Percentiles rank a stretch among this genome's conserved stretches.
These are phyloP conservation scores for Paraleonurus japonicus DNA, from an alignment of 257 asterid species.

Conservation along the genomic window DNA sequence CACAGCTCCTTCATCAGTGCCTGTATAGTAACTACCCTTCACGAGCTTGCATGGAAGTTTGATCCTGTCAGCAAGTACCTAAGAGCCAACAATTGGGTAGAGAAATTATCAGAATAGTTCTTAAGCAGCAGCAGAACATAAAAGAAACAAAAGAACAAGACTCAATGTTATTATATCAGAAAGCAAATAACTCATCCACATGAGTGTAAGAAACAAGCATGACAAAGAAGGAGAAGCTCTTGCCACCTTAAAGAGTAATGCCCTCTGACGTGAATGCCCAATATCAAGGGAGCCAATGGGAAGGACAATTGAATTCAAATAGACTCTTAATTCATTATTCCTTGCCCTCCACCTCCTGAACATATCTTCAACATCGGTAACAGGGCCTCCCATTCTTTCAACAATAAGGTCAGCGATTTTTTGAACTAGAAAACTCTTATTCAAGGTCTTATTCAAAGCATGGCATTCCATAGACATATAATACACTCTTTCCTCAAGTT, in stretches of 20 bases:
- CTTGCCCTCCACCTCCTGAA: conserved; percentile 74
- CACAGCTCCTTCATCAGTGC: conserved; percentile 99
- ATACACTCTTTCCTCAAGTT: conserved; percentile 81
- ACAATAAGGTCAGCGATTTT: conserved; percentile 82
- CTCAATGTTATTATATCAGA: background rate
- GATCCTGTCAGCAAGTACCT: conserved; percentile 97
- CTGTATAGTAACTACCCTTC: conserved; percentile 95
- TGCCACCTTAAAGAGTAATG: conserved; percentile 92
- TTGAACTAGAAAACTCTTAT: conserved; percentile 59
- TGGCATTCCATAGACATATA: conserved; percentile 55
- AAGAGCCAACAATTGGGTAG: conserved; percentile 34
- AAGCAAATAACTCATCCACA: conserved; percentile 8
- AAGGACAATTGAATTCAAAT: conserved; percentile 53
- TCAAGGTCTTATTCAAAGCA: conserved; percentile 48
- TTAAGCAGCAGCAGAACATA: background rate
- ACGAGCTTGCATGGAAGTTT: conserved; percentile 94
- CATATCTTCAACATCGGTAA: conserved; percentile 85
- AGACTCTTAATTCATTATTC: conserved; percentile 59
- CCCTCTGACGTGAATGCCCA: conserved; percentile 98
- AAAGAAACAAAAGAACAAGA: background rate
- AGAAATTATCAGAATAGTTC: conserved; percentile 18
- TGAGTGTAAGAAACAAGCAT: conserved; percentile 14
- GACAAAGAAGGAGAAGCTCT: conserved; percentile 29
- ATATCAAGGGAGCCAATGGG: conserved; percentile 92
- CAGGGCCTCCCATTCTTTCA: conserved; percentile 92